phyloP scores from a whole-genome alignment of 2,329 filamentous ascomycete genomes.

The Aspergillus ibericus region DNA sequence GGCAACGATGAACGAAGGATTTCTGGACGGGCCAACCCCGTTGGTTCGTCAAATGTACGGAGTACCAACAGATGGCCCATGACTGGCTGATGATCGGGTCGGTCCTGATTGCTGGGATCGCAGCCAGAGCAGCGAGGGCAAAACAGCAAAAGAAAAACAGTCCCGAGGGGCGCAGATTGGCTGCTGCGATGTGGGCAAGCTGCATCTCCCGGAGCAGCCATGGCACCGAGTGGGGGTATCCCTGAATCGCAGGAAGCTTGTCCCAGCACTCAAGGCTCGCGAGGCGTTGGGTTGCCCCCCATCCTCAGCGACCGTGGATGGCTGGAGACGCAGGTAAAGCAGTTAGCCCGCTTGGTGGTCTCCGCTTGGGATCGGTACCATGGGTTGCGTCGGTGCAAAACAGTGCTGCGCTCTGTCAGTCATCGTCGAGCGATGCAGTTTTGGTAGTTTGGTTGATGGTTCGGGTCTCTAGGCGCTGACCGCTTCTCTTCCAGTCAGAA shows the following conservation, averaged over 20 bases:
- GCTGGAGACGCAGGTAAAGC: neutral
- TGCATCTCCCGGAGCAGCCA: constrained; percentile 1
- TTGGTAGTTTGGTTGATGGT: too few species aligned
- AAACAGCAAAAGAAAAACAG: neutral
- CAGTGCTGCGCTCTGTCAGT: neutral
- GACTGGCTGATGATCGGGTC: constrained; percentile 10
- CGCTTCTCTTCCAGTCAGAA: constrained; percentile 13
- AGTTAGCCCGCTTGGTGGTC: constrained; percentile 1
- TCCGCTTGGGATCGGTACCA: constrained; percentile 3
- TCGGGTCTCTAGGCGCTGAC: constrained; percentile 9
- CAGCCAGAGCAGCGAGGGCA: neutral
- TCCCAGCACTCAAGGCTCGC: constrained; percentile 15
- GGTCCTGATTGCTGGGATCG: constrained; percentile 13
- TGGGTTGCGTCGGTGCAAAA: too few species aligned
- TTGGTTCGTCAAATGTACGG: neutral
- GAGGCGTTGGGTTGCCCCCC: constrained; percentile 9
- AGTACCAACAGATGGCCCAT: neutral
- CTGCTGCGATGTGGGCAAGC: constrained; percentile 1
- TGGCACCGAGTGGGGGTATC: constrained; percentile 19
- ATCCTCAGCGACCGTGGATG: neutral
- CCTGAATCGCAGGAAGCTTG: constrained; percentile 25
- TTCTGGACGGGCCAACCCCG: neutral
- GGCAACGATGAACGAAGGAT: neutral
- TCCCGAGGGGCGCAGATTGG: constrained; percentile 3
- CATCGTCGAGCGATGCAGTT: neutral